Percentiles rank a stretch among this genome's conserved stretches.
phyloP scores from a whole-genome alignment of 192 early-diverging fungal genomes.

The Chytriomyces confervae region DNA sequence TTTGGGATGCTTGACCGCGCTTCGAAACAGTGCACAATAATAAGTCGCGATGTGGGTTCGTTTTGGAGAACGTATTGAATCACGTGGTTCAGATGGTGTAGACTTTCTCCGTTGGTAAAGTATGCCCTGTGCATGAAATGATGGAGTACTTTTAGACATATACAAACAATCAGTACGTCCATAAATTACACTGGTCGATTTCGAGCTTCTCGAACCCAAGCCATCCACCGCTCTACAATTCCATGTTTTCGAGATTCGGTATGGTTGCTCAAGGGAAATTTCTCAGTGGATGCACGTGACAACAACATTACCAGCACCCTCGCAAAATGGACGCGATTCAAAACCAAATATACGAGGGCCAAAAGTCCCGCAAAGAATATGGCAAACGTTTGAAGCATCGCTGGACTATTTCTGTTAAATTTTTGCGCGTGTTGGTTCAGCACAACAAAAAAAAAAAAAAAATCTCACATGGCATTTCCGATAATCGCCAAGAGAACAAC shows the following conservation, averaged over 20 bases:
- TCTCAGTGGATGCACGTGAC: conserved; percentile 1
- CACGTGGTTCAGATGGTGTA: conserved; percentile 63
- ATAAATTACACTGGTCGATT: conserved; percentile 49
- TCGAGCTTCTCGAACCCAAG: conserved; percentile 45
- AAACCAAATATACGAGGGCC: conserved; percentile 43
- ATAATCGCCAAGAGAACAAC: conserved; percentile 43
- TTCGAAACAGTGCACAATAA: conserved; percentile 61
- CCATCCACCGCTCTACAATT: conserved; percentile 20
- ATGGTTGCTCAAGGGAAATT: not conserved
- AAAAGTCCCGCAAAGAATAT: conserved; percentile 57
- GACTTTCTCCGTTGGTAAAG: conserved; percentile 63
- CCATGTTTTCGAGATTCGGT: not conserved
- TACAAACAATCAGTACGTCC: not conserved
- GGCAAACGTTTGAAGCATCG: conserved; percentile 54
- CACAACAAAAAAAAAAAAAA: too few species aligned
- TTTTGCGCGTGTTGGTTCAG: not conserved
- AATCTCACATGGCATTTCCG: conserved; percentile 48
- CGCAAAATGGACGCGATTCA: conserved; percentile 53
- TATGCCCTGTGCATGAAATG: conserved; percentile 44
- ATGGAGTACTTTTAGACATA: not conserved
- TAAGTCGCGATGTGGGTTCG: conserved; percentile 52
- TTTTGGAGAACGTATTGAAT: conserved; percentile 57
- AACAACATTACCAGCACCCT: conserved; percentile 19
- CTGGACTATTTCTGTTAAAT: conserved; percentile 34
- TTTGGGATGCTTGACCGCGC: conserved; percentile 47